Percentiles rank a stretch among this genome's conserved stretches.
phyloP scores from a whole-genome alignment of 768 basidiomycete genomes.

The Scleroderma citrinum region DNA sequence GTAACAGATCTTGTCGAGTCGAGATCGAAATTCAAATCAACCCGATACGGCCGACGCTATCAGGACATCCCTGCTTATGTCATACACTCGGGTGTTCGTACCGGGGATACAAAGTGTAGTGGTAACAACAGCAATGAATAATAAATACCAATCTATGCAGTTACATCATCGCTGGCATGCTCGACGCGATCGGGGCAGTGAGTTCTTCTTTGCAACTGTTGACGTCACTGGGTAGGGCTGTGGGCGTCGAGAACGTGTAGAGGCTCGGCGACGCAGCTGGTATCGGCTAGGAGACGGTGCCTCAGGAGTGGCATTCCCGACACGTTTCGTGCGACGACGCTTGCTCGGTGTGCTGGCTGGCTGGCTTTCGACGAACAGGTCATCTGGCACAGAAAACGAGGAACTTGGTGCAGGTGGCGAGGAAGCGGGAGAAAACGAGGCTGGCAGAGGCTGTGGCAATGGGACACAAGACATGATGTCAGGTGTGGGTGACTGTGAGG shows the following conservation, averaged over 20 bases:
- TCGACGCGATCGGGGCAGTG: not conserved
- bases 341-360: not conserved
- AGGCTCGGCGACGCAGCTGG: slow-evolving; percentile 23
- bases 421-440: not conserved
- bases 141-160: slow-evolving; percentile 21
- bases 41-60: not conserved
- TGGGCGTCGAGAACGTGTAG: slow-evolving; percentile 14
- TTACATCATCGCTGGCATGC: not conserved
- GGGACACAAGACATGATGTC: not conserved
- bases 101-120: not conserved
- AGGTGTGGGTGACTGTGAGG: slow-evolving; percentile 15
- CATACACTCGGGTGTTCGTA: not conserved
- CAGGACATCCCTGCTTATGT: slow-evolving; percentile 1
- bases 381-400: slow-evolving; percentile 3
- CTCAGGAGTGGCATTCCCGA: not conserved
- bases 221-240: slow-evolving; percentile 7
- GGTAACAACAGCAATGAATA: slow-evolving; percentile 31
- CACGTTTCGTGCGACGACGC: not conserved
- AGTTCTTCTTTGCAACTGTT: slow-evolving; percentile 7
- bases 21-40: not conserved
- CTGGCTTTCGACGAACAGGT: not conserved
- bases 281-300: slow-evolving; percentile 18
- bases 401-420: not conserved
- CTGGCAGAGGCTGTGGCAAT: not conserved
- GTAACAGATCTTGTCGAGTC: not conserved